Base-by-base conservation (phyloP, 2,329 filamentous ascomycete genomes). In the Fusarium citri region DNA sequence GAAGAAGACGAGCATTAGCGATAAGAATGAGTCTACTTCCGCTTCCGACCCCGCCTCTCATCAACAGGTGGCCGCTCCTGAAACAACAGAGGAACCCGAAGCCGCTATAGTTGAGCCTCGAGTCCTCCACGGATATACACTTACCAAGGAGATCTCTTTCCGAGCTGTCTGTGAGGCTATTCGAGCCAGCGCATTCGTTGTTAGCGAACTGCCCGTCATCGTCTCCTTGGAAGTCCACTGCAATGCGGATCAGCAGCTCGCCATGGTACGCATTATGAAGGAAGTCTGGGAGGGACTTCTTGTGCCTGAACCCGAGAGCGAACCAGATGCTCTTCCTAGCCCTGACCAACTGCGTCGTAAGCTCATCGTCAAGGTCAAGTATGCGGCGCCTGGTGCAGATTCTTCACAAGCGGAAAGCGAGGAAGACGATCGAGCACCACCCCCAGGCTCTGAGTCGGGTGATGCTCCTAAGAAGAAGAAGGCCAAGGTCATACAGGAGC, bases 211-310 rank as follows among this genome's bases (percentile, higher is more conserved):
- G 20, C 96, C 96, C 0, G 84, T 99, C n/a, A 95, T 98, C 64
- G 91, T 98, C 73, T 97, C 94, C 76, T 86, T 99, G 31, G 96
- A 99, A 80, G 93, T 98, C 0, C 96, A 98, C 81, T 94, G 94
- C 69, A 86, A 85, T 66, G 81, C 88, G 0, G 87, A 91, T 59
- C 96, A 99, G 80, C 96, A 99, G 78, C 87, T 92, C 69, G 86
- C 91, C 61, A 98, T 98, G 93, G 94, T 97, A 8, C 86, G 92
- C 65, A 97, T 98, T 75, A 98, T 99, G 89, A 86, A 90, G 67
- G 88, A 97, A 66, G 88, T 89, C 26, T 99, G 94, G 93, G 85
- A 85, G n/a, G 90, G 86, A 1, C 84, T 91, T 62, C 83, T 98
- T 11, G 83, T 97, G 3, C 85, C 91, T 2, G 78, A 81, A 23